Evolutionary conservation across 2,329 filamentous ascomycete species (phyloP).

Genomic region (Shiraia bambusicola): DNA sequence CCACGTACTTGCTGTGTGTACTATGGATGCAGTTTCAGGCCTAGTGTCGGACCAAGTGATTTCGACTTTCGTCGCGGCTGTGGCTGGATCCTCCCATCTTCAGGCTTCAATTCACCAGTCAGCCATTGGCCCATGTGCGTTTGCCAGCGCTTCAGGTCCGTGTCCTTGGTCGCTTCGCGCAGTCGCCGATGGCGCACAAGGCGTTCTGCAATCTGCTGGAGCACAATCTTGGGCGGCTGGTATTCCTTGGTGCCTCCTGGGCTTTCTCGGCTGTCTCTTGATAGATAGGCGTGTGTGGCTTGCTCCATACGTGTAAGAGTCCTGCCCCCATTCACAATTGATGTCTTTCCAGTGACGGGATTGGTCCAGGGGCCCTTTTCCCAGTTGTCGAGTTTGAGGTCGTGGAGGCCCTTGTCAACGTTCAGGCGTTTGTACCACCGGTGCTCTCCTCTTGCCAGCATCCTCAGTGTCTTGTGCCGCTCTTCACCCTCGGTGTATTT

Average conservation of each 20-base stretch:
- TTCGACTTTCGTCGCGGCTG: not conserved
- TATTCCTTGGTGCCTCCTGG: conserved; percentile 46
- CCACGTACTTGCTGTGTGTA: too few species aligned
- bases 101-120: conserved; percentile 34
- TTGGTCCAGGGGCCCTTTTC: conserved; percentile 45
- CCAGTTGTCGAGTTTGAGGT: conserved; percentile 52
- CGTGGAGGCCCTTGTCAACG: conserved; percentile 48
- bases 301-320: conserved; percentile 50
- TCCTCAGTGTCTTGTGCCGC: conserved; percentile 50
- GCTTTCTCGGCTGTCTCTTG: conserved; percentile 36
- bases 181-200: conserved; percentile 50
- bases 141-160: conserved; percentile 40
- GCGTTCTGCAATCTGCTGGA: conserved; percentile 51
- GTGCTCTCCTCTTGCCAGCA: conserved; percentile 50
- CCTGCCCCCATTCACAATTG: conserved; percentile 45
- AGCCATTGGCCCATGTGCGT: conserved; percentile 44
- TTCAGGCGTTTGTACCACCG: conserved; percentile 56
- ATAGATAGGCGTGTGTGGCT: conserved; percentile 45
- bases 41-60: not conserved
- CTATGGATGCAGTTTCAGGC: not conserved
- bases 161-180: conserved; percentile 43
- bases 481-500: conserved; percentile 56
- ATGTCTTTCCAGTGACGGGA: conserved; percentile 28
- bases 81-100: conserved; percentile 23
- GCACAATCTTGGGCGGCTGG: conserved; percentile 47